Percentiles rank a stretch among this genome's conserved stretches.
Evolutionary conservation across 1,139 yeast genomes (phyloP).

Genomic region (Scheffersomyces parashehatae): DNA sequence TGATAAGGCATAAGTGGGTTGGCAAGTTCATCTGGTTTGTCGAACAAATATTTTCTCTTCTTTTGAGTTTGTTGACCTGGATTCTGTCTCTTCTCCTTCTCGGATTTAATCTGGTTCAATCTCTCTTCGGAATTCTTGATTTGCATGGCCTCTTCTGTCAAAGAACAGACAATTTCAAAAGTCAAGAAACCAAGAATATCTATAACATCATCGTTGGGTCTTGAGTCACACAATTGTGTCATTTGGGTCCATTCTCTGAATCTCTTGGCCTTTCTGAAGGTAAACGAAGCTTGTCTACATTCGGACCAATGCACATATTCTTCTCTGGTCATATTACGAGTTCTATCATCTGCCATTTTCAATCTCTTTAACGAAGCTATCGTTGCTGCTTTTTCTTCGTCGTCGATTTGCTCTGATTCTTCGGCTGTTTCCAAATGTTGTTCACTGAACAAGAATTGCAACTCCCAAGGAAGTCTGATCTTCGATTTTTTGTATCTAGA

Average conservation of each 20-base stretch:
- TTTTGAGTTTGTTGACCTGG: constrained; percentile 17
- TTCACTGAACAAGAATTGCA: constrained; percentile 89
- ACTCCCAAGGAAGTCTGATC: constrained; percentile 91
- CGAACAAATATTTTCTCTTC: constrained; percentile 68
- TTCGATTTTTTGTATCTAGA: constrained; percentile 75
- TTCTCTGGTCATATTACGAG: constrained; percentile 90
- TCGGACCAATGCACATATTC: constrained; percentile 99
- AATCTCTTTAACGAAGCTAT: constrained; percentile 83
- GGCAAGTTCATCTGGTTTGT: constrained; percentile 86
- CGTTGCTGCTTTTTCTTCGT: constrained; percentile 86
- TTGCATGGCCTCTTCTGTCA: constrained; percentile 88
- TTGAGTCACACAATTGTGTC: constrained; percentile 77
- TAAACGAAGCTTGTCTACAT: constrained; percentile 95
- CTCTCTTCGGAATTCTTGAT: constrained; percentile 72
- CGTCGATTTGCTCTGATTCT: constrained; percentile 78
- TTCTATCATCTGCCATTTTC: constrained; percentile 92
- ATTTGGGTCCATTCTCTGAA: constrained; percentile 97
- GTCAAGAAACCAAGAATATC: constrained; percentile 94
- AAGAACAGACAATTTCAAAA: constrained; percentile 91
- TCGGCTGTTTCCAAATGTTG: constrained; percentile 85
- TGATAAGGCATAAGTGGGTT: constrained; percentile 83
- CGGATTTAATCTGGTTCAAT: constrained; percentile 32
- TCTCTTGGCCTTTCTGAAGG: constrained; percentile 88
- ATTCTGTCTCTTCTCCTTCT: constrained; percentile 28
- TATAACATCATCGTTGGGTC: constrained; percentile 94